Percentiles rank a stretch among this genome's conserved stretches.
Evolutionary conservation across 2,329 filamentous ascomycete genomes (phyloP).

Genomic region (Penicillium oxalicum): DNA sequence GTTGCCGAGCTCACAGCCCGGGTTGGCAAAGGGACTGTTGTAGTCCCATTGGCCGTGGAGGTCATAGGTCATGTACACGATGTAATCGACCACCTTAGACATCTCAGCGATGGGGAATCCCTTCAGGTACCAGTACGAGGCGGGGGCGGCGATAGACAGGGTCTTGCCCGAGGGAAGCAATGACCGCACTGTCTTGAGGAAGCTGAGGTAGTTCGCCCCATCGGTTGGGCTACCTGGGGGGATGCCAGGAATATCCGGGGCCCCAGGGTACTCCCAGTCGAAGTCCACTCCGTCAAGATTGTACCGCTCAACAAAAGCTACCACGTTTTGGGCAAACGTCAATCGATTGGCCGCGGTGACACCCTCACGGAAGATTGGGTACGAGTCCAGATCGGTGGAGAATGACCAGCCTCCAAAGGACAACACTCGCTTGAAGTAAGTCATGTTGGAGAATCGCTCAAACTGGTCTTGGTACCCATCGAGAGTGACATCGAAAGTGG

Average conservation of each 20-base stretch:
- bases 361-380: conserved; percentile 34
- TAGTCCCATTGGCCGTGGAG: conserved; percentile 5
- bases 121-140: conserved; percentile 31
- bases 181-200: conserved; percentile 23
- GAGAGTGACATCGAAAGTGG: conserved; percentile 26
- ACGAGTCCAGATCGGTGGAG: conserved; percentile 35
- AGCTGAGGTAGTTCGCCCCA: conserved; percentile 32
- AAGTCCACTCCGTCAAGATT: conserved; percentile 39
- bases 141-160: conserved; percentile 24
- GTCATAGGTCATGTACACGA: conserved; percentile 5
- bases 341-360: conserved; percentile 34
- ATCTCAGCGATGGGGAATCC: conserved; percentile 27
- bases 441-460: conserved; percentile 20
- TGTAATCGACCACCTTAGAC: conserved; percentile 3
- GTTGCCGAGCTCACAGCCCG: neutral
- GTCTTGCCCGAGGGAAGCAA: conserved; percentile 13
- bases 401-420: conserved; percentile 46
- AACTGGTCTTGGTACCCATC: conserved; percentile 25
- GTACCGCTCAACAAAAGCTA: conserved; percentile 38
- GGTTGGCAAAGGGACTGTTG: neutral
- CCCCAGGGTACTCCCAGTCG: conserved; percentile 38
- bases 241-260: conserved; percentile 7
- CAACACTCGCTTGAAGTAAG: conserved; percentile 32
- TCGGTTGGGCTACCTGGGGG: conserved; percentile 19
- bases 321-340: conserved; percentile 32